Percentiles rank a stretch among this genome's conserved stretches.
Evolutionary conservation across 75 land plant species (phyloP).

Genomic region (Picea sitchensis): DNA sequence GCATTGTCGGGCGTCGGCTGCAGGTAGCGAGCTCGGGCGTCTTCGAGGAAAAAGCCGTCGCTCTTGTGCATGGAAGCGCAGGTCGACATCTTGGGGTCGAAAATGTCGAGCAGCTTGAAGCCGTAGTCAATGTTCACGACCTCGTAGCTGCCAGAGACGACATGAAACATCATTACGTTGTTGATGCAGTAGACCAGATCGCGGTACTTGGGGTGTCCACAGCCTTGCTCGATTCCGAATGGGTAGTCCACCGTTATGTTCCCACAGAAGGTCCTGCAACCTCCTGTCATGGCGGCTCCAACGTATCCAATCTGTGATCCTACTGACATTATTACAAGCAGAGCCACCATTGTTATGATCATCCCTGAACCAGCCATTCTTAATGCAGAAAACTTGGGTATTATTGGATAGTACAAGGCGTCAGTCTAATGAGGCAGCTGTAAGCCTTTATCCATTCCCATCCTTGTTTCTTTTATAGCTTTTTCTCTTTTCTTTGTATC

Average conservation of each 20-base stretch:
- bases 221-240: slow-evolving; percentile 42
- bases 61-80: slow-evolving; percentile 38
- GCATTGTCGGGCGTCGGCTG: slow-evolving; percentile 39
- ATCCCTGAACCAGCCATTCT: too few relatives aligned
- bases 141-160: slow-evolving; percentile 61
- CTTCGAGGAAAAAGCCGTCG: slow-evolving; percentile 52
- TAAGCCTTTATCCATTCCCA: too few relatives aligned
- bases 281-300: too few relatives aligned
- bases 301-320: too few relatives aligned
- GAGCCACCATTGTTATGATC: too few relatives aligned
- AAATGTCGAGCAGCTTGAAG: slow-evolving; percentile 44
- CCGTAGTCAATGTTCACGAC: slow-evolving; percentile 66
- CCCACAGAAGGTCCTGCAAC: slow-evolving; percentile 59
- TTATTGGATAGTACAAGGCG: too few relatives aligned
- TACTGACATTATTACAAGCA: too few relatives aligned
- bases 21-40: slow-evolving; percentile 32
- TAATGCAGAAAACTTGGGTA: too few relatives aligned
- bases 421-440: too few relatives aligned
- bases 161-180: slow-evolving; percentile 56
- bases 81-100: slow-evolving; percentile 66
- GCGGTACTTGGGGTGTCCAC: slow-evolving; percentile 58
- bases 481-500: too few relatives aligned
- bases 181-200: slow-evolving; percentile 70
- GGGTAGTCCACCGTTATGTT: slow-evolving; percentile 69
- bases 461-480: too few relatives aligned